Conservation (phyloP, 768 basidiomycete genomes). For the Mrakia hoshinonis region DNA sequence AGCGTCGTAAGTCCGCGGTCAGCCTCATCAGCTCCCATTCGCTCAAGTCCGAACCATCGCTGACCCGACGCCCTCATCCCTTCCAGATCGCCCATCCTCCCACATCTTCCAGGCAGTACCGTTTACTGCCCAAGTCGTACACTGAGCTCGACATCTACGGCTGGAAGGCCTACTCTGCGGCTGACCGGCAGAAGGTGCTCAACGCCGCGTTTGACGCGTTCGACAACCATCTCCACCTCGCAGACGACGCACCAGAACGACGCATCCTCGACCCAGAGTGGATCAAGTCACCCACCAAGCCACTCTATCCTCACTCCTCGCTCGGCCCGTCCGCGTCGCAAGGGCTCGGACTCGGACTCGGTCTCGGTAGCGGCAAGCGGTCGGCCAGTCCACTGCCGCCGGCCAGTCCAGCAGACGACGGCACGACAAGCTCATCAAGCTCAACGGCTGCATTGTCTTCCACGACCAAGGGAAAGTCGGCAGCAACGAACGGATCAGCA, state of each 20-base stretch:
- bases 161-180: slow-evolving; percentile 18
- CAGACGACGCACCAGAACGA: slow-evolving; percentile 21
- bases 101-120: neutral
- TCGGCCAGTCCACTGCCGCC: slow-evolving; percentile 8
- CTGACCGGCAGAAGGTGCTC: slow-evolving; percentile 1
- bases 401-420: neutral
- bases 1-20: neutral
- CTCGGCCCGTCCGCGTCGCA: neutral
- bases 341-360: neutral
- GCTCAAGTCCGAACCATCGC: neutral
- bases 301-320: neutral
- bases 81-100: neutral
- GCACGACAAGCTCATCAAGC: neutral
- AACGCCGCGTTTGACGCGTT: slow-evolving; percentile 18
- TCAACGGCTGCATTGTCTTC: neutral
- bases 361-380: neutral
- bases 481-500: too few relatives aligned
- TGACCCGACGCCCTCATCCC: neutral
- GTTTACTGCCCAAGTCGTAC: slow-evolving; percentile 5
- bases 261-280: slow-evolving; percentile 15
- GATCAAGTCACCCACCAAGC: slow-evolving; percentile 1
- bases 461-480: neutral
- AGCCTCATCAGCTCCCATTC: neutral
- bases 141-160: slow-evolving; percentile 23
- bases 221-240: slow-evolving; percentile 14